These are phyloP conservation scores for Leccinum disarticulatum DNA, from an alignment of 768 basidiomycete genomes.

Conservation along the genomic window DNA sequence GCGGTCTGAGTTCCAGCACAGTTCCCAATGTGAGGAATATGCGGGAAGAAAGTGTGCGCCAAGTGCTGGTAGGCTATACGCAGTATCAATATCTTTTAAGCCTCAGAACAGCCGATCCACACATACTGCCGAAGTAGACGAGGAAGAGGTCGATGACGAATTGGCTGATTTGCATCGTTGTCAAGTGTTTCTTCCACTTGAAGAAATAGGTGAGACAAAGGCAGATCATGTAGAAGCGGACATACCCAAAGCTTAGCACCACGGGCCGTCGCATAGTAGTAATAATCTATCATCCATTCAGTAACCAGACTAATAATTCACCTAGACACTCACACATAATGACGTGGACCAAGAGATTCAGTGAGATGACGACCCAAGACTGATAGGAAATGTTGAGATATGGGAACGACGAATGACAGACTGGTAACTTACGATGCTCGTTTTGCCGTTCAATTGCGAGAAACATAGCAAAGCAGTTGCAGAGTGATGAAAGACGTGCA, in stretches of 20 bases:
- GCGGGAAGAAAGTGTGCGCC: constrained; percentile 56
- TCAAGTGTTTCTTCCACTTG: constrained; percentile 99
- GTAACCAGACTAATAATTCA: neutral
- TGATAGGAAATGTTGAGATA: constrained; percentile 31
- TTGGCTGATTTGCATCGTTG: constrained; percentile 94
- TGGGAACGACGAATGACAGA: neutral
- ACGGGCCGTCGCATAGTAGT: constrained; percentile 98
- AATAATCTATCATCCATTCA: constrained; percentile 69
- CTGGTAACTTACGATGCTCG: constrained; percentile 75
- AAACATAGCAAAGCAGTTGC: constrained; percentile 96
- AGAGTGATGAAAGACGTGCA: constrained; percentile 99
- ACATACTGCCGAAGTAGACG: constrained; percentile 95
- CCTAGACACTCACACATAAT: constrained; percentile 82
- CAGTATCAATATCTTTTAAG: constrained; percentile 9
- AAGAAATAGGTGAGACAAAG: constrained; percentile 2
- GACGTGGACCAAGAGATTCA: constrained; percentile 93
- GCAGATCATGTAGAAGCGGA: constrained; percentile 1
- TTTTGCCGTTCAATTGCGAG: constrained; percentile 90
- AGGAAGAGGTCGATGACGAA: constrained; percentile 89
- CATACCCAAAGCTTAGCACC: constrained; percentile 94
- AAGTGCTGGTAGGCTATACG: constrained; percentile 77
- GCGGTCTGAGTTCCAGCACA: constrained; percentile 90
- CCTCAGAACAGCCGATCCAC: neutral
- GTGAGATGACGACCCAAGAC: constrained; percentile 95
- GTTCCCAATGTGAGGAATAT: constrained; percentile 70